Evolutionary conservation across 495 filamentous ascomycete species (phyloP), one percentile per base, ranked within the genome.

Genomic region (Neurospora sp.): DNA sequence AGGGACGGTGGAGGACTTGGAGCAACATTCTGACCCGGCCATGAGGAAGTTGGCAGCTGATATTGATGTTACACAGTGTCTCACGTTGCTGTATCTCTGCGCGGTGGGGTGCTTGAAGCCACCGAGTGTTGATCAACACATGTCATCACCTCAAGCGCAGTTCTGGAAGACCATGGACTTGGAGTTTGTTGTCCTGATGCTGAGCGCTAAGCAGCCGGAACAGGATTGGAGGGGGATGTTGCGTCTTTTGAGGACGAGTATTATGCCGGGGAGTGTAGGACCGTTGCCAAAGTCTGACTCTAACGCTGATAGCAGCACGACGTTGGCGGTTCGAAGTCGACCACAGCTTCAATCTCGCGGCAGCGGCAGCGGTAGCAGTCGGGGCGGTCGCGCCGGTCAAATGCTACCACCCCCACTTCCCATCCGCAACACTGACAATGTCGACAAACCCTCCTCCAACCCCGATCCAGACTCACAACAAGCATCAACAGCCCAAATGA

Each of bases 131-230:
- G 72, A 74, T 42, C 42, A 75, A 6, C 70, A 71, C 27, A 9
- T 35, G 54, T 4, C 27, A 35, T 75, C 78, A 1, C 80, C 82
- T 18, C 80, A 77, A 5, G 71, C 75, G 5, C 71, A 81, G 40
- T 85, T 86, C 71, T 87, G 85, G 85, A 78, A 77, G 70, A 78
- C 77, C 31, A 81, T 87, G 16, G 81, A 84, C n/a, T 76, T 84
- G 5, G 81, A 86, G n/a, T 85, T 86, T 70, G 79, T 85, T 20
- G 78, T 85, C 66, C 70, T 82, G 54, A 80, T 85, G 71, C 79
- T 87, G 3, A 83, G 79, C 18, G 81, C 81, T 18, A 86, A 84
- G 66, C 84, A 85, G 44, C 82, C 83, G 1, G 78, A 83, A n/a
- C 74, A 77, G 7, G 83, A 85, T 42, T 85, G 83, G 74, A 70